These are phyloP conservation scores for Acorus calamus DNA, from an alignment of 106 monocot genomes.

Conservation along the genomic window DNA sequence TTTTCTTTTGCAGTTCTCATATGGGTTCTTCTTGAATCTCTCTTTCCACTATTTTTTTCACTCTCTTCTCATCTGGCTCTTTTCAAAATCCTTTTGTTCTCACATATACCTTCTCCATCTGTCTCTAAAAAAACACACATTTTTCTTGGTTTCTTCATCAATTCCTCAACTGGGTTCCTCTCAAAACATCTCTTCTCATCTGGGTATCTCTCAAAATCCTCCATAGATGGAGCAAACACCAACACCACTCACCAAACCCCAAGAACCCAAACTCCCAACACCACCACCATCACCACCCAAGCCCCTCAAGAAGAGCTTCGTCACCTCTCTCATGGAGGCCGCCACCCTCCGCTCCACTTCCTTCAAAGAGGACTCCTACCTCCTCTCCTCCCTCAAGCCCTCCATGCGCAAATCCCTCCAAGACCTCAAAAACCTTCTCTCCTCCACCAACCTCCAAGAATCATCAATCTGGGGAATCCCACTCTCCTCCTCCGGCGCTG, in stretches of 20 bases:
- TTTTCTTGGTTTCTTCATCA: too few relatives aligned
- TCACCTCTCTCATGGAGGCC: constrained; percentile 44
- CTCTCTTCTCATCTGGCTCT: too few relatives aligned
- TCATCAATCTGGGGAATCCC: constrained; percentile 27
- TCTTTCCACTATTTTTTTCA: too few relatives aligned
- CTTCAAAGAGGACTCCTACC: constrained; percentile 78
- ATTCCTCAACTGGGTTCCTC: too few relatives aligned
- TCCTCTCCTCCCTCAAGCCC: constrained; percentile 27
- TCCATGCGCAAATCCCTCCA: constrained; percentile 32
- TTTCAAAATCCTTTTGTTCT: too few relatives aligned
- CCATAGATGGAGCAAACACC: background rate
- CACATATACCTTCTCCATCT: too few relatives aligned
- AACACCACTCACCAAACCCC: constrained; percentile 5
- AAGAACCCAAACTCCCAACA: constrained; percentile 19
- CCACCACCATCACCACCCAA: constrained; percentile 8
- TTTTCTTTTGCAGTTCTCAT: too few relatives aligned
- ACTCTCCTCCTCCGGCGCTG: background rate
- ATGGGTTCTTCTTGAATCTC: too few relatives aligned
- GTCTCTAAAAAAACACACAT: too few relatives aligned
- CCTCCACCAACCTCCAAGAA: constrained; percentile 11
- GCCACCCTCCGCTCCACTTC: constrained; percentile 28
- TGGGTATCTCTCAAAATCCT: too few relatives aligned
- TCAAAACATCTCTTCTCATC: too few relatives aligned
- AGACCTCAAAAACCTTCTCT: constrained; percentile 29
- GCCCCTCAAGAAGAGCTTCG: constrained; percentile 30